A percentile compares a stretch with the other conserved stretches of the same genome.
phyloP scores from a whole-genome alignment of 78 protist genomes.

The Polysphondylium violaceum region DNA sequence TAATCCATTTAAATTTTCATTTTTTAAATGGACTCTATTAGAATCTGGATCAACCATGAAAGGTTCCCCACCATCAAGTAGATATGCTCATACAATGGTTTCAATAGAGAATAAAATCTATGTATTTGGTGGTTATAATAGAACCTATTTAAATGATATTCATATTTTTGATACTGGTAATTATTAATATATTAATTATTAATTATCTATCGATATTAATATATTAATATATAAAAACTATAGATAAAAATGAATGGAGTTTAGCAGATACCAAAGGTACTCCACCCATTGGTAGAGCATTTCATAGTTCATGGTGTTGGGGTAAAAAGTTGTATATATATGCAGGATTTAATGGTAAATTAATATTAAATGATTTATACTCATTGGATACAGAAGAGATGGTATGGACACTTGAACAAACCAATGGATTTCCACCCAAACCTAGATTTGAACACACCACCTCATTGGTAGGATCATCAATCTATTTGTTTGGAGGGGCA shows the following conservation, averaged over 20 bases:
- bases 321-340: slow-evolving; percentile 13
- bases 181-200: too few relatives aligned
- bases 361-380: slow-evolving; percentile 11
- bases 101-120: neutral
- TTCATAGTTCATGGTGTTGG: slow-evolving; percentile 5
- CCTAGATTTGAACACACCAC: slow-evolving; percentile 27
- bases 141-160: slow-evolving; percentile 20
- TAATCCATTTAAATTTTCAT: too few relatives aligned
- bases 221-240: neutral
- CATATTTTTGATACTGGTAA: slow-evolving; percentile 29
- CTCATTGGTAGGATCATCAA: neutral
- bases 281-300: slow-evolving; percentile 30
- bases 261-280: slow-evolving; percentile 1
- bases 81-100: slow-evolving; percentile 38
- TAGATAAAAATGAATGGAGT: neutral
- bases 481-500: slow-evolving; percentile 40
- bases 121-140: slow-evolving; percentile 47
- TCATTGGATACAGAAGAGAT: slow-evolving; percentile 15
- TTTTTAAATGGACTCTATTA: slow-evolving; percentile 14
- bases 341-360: slow-evolving; percentile 36
- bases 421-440: neutral
- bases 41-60: too few relatives aligned
- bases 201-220: neutral
- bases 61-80: slow-evolving; percentile 16
- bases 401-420: neutral